phyloP scores from a whole-genome alignment of 2,329 filamentous ascomycete species.

The Lasiodiplodia hormozganensis region DNA sequence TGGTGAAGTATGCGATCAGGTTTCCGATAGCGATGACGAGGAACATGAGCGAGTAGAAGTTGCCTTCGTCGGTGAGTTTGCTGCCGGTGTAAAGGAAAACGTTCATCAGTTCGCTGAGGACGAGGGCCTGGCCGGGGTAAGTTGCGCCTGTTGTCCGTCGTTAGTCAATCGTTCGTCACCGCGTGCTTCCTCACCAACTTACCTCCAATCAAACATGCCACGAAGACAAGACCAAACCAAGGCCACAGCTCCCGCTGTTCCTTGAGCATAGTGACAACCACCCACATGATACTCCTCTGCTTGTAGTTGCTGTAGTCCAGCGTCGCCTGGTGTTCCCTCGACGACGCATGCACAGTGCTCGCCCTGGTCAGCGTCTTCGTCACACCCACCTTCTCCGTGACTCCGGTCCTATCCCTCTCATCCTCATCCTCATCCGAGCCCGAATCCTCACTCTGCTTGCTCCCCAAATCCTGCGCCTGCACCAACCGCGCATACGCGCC shows the following conservation, averaged over 20 bases:
- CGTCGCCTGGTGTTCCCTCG: background rate
- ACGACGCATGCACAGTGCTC: conserved; percentile 3
- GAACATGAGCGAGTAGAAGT: conserved; percentile 56
- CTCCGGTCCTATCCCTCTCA: background rate
- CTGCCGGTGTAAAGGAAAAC: conserved; percentile 51
- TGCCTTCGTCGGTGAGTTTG: conserved; percentile 46
- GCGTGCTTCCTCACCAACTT: conserved; percentile 34
- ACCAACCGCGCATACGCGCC: conserved; percentile 52
- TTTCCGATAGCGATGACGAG: conserved; percentile 60
- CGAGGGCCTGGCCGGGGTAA: conserved; percentile 56
- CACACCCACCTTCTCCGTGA: background rate
- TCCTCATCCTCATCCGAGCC: background rate
- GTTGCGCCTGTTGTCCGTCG: conserved; percentile 48
- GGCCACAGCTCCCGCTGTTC: conserved; percentile 26
- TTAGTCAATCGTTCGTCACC: too few species aligned
- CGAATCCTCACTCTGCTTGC: conserved; percentile 8
- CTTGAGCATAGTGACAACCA: background rate
- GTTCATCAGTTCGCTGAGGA: conserved; percentile 58
- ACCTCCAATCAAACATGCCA: conserved; percentile 57
- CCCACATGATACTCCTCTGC: background rate
- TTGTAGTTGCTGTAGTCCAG: conserved; percentile 19
- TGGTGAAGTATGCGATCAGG: conserved; percentile 51
- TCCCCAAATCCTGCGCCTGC: conserved; percentile 37
- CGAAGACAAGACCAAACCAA: conserved; percentile 36
- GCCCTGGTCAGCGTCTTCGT: conserved; percentile 4